A percentile compares a stretch with the other conserved stretches of the same genome.
phyloP scores from a whole-genome alignment of 177 flowering plant genomes.

The Vitis hybrid region DNA sequence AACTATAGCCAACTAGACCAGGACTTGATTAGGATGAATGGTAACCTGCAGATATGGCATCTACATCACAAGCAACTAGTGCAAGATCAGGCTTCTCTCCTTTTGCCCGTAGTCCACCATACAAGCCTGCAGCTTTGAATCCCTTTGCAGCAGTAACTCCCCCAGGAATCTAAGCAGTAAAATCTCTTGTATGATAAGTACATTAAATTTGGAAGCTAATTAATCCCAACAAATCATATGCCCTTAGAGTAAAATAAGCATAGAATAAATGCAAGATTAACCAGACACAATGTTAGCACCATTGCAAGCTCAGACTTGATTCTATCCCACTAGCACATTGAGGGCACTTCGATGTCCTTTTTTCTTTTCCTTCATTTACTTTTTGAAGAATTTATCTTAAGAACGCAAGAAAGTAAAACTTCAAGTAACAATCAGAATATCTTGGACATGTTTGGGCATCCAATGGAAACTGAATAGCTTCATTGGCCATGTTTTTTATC shows the following conservation, averaged over 20 bases:
- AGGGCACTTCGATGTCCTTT: no score
- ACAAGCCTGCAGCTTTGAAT: slow-evolving; percentile 89
- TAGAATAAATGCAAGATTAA: no score
- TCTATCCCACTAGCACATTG: no score
- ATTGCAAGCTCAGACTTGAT: no score
- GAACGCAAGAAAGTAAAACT: background rate
- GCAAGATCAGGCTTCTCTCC: slow-evolving; percentile 98
- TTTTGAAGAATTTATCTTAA: no score
- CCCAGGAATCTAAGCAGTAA: slow-evolving; percentile 64
- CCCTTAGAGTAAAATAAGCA: background rate
- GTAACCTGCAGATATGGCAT: slow-evolving; percentile 84
- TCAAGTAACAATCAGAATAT: background rate
- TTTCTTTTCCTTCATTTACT: no score
- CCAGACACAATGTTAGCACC: no score
- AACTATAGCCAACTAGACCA: no score
- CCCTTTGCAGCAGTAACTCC: slow-evolving; percentile 96
- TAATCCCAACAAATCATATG: background rate
- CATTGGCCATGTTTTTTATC: background rate
- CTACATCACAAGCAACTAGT: slow-evolving; percentile 88
- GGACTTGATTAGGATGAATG: background rate
- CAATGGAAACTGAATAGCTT: background rate
- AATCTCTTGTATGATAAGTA: background rate
- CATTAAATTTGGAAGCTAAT: background rate
- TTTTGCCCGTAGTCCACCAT: slow-evolving; percentile 81
- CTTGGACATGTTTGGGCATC: background rate